A percentile compares a stretch with the other conserved stretches of the same genome.
Conservation (phyloP, 2,329 filamentous ascomycete genomes). For the Fusarium sororula region DNA sequence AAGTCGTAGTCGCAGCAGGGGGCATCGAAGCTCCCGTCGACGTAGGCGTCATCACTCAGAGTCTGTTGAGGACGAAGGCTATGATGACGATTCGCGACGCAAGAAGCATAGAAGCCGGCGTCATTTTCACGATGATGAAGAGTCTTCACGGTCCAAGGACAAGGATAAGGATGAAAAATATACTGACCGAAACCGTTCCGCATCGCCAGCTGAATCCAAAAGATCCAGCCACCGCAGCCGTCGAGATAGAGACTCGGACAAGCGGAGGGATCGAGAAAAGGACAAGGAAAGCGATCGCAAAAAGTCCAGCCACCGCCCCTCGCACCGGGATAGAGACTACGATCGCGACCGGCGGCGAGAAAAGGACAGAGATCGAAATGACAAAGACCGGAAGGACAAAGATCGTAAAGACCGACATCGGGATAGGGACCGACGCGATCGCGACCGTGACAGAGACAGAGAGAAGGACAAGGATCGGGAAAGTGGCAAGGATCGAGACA, state of each 20-base stretch:
- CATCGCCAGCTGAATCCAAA: conserved; percentile 68
- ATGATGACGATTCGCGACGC: conserved; percentile 58
- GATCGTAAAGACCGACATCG: conserved; percentile 52
- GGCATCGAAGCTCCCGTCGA: conserved; percentile 57
- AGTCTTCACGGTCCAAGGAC: conserved; percentile 50
- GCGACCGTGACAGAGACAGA: conserved; percentile 46
- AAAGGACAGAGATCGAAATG: conserved; percentile 51
- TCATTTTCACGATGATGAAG: conserved; percentile 56
- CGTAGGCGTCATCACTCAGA: conserved; percentile 66
- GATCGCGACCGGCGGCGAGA: conserved; percentile 53
- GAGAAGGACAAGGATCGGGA: conserved; percentile 48
- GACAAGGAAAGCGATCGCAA: conserved; percentile 56
- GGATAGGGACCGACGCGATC: conserved; percentile 48
- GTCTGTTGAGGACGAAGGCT: conserved; percentile 59
- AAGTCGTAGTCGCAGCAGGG: conserved; percentile 53
- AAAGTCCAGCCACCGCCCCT: conserved; percentile 43
- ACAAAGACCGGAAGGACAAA: conserved; percentile 52
- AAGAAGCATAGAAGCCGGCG: conserved; percentile 59
- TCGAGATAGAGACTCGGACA: conserved; percentile 62
- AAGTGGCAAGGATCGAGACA: conserved; percentile 43
- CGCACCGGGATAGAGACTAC: conserved; percentile 49
- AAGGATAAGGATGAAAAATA: conserved; percentile 54
- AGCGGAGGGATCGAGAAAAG: conserved; percentile 54
- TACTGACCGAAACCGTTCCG: conserved; percentile 69
- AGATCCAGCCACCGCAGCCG: conserved; percentile 69